phyloP scores from a whole-genome alignment of 768 basidiomycete species.

The Naganishia friedmannii region DNA sequence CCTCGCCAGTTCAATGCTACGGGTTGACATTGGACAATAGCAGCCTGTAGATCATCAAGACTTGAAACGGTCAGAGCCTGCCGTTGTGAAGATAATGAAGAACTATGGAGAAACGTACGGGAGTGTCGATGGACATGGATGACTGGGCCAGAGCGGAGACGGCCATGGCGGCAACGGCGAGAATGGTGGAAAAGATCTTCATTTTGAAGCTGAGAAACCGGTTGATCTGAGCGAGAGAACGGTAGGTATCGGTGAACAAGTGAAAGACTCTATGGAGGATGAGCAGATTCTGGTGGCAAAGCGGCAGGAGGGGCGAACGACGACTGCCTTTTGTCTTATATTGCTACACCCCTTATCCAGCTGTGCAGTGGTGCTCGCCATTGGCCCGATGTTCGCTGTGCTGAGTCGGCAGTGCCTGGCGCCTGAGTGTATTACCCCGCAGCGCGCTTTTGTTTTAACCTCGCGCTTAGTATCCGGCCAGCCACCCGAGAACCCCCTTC shows the following conservation, averaged over 20 bases:
- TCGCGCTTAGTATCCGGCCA: too few relatives aligned
- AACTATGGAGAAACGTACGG: not conserved
- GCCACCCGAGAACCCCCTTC: too few relatives aligned
- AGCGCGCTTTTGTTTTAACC: too few relatives aligned
- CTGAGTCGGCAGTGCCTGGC: not conserved
- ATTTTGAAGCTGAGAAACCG: not conserved
- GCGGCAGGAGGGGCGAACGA: not conserved
- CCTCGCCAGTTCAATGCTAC: constrained; percentile 35
- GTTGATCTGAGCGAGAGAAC: not conserved
- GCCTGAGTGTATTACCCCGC: too few relatives aligned
- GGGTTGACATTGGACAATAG: constrained; percentile 20
- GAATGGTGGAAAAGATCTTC: constrained; percentile 23
- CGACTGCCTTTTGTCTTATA: not conserved
- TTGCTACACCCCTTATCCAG: constrained; percentile 2
- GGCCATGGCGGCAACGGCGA: constrained; percentile 19
- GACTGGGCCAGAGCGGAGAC: constrained; percentile 11
- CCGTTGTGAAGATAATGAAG: not conserved
- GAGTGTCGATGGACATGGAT: constrained; percentile 11
- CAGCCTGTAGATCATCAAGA: not conserved
- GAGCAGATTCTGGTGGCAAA: not conserved
- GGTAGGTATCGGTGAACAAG: not conserved
- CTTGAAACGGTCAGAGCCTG: not conserved
- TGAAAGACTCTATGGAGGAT: not conserved
- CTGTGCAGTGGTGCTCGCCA: not conserved
- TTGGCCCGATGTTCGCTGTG: not conserved